Evolutionary conservation across 352 stramenopile species (phyloP).

Genomic region (Globisporangium perplexum): DNA sequence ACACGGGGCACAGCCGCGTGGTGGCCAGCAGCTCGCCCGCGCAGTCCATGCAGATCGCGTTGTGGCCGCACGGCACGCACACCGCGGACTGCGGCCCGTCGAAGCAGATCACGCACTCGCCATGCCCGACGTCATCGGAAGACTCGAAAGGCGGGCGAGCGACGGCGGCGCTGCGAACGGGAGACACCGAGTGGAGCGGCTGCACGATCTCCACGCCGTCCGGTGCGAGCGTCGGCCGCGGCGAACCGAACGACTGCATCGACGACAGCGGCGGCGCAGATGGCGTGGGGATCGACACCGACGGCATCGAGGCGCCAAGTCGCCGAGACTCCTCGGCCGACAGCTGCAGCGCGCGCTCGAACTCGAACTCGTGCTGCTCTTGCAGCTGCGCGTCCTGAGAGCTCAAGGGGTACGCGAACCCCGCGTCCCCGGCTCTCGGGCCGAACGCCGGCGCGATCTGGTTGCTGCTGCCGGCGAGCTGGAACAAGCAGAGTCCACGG

Average conservation of each 20-base stretch:
- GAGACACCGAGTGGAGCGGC: conserved; percentile 17
- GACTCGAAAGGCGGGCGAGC: neutral
- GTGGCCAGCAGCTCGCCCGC: conserved; percentile 59
- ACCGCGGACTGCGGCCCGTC: conserved; percentile 67
- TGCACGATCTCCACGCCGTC: conserved; percentile 83
- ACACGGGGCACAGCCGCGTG: conserved; percentile 67
- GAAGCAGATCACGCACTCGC: conserved; percentile 84
- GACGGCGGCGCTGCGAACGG: conserved; percentile 3
- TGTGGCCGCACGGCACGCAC: conserved; percentile 82
- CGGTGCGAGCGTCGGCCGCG: conserved; percentile 40
- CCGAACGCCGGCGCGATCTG: conserved; percentile 24
- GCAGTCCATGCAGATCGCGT: conserved; percentile 83
- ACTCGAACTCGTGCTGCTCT: conserved; percentile 52
- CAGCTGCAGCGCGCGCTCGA: conserved; percentile 49
- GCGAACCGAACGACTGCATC: conserved; percentile 18
- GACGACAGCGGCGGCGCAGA: conserved; percentile 32
- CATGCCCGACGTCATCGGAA: neutral
- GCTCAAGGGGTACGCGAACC: neutral
- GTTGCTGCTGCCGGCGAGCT: conserved; percentile 8
- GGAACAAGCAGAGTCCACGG: neutral
- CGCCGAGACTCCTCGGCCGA: conserved; percentile 50
- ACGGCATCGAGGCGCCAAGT: conserved; percentile 1
- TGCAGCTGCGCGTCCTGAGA: conserved; percentile 16
- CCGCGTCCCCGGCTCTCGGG: neutral
- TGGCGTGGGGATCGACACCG: conserved; percentile 8